phyloP scores from a whole-genome alignment of 208 protist species.

The Spironucleus salmonicida region DNA sequence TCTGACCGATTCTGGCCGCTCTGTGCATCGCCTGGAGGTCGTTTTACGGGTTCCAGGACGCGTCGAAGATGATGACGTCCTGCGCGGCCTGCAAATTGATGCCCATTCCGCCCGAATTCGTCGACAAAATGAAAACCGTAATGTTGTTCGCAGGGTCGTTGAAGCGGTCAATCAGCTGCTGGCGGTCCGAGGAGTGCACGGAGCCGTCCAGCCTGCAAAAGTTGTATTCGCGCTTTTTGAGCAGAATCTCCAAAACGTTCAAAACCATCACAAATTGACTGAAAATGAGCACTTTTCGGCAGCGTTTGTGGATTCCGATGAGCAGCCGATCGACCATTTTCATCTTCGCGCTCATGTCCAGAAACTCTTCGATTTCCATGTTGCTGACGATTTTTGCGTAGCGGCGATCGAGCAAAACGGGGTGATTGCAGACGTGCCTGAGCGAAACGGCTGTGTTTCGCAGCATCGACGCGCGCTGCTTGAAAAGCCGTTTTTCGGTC shows the following conservation, averaged over 20 bases:
- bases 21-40: not conserved
- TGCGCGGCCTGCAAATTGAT: not conserved
- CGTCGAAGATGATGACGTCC: not conserved
- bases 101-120: not conserved
- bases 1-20: not conserved
- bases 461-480: not conserved
- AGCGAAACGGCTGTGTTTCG: not conserved
- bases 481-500: not conserved
- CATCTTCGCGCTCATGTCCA: not conserved
- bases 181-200: not conserved
- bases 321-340: not conserved
- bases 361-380: not conserved
- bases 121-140: not conserved
- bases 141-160: not conserved
- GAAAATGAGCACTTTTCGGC: not conserved
- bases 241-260: not conserved
- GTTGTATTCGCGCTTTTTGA: not conserved
- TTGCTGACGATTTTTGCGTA: not conserved
- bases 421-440: not conserved
- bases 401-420: not conserved
- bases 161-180: not conserved
- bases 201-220: not conserved
- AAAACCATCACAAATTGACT: not conserved
- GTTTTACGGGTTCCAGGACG: not conserved
- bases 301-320: not conserved